phyloP scores from a whole-genome alignment of 2,329 filamentous ascomycete genomes.

The Pseudophaeomoniella oleicola region DNA sequence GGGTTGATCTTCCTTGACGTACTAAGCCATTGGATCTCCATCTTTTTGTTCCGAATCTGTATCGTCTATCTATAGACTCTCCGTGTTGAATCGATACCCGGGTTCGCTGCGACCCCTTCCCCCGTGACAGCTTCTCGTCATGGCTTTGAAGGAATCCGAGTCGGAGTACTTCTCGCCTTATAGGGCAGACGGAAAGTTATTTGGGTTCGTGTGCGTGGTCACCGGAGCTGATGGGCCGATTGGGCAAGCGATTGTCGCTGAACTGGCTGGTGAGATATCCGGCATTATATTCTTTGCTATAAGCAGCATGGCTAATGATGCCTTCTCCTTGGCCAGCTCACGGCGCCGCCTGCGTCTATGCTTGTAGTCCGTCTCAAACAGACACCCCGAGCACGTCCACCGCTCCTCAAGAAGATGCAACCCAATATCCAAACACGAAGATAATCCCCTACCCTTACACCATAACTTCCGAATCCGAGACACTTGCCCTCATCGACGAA shows the following conservation, averaged over 20 bases:
- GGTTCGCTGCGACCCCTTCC: too few species aligned
- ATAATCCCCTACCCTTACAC: slow-evolving; percentile 48
- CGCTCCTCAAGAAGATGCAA: slow-evolving; percentile 28
- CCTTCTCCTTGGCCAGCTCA: slow-evolving; percentile 36
- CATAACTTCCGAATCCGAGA: slow-evolving; percentile 44
- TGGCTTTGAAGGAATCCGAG: slow-evolving; percentile 12
- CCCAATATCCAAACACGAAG: slow-evolving; percentile 39
- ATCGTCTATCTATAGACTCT: too few species aligned
- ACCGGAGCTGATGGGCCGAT: slow-evolving; percentile 47
- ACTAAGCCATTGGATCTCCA: too few species aligned
- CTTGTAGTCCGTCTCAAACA: slow-evolving; percentile 7
- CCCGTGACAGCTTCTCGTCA: too few species aligned
- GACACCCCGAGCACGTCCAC: slow-evolving; percentile 4
- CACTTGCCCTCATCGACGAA: slow-evolving; percentile 46
- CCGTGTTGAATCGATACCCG: too few species aligned
- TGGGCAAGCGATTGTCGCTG: slow-evolving; percentile 43
- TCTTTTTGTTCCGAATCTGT: too few species aligned
- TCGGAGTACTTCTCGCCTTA: slow-evolving; percentile 43
- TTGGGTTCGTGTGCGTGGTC: slow-evolving; percentile 51
- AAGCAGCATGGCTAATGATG: too few species aligned
- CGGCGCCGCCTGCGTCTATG: slow-evolving; percentile 50
- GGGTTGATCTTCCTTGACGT: too few species aligned
- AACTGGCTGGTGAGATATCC: slow-evolving; percentile 36
- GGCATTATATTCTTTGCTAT: too few species aligned
- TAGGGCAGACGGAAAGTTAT: slow-evolving; percentile 42